Percentiles rank a stretch among this genome's conserved stretches.
phyloP scores from a whole-genome alignment of 164 flowering plant genomes.

The Chloranthus sessilifolius region DNA sequence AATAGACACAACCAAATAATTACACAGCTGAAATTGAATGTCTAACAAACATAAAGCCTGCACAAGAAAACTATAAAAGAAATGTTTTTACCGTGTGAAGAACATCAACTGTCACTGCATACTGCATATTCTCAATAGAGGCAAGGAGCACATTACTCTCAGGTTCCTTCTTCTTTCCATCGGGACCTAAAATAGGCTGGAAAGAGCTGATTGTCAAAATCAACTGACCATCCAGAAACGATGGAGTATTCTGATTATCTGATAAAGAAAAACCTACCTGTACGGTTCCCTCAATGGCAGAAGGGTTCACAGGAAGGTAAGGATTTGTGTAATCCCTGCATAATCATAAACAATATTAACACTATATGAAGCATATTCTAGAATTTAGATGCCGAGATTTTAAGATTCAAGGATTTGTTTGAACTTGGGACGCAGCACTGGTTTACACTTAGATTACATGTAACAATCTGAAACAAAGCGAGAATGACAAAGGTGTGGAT shows the following conservation, averaged over 20 bases:
- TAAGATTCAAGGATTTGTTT: no score
- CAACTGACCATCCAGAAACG: no score
- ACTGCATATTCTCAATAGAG: conserved; percentile 96
- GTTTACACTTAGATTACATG: no score
- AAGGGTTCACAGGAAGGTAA: conserved; percentile 85
- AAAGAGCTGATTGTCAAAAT: no score
- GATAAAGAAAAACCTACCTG: conserved; percentile 44
- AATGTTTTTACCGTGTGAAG: conserved; percentile 61
- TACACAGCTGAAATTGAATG: background rate
- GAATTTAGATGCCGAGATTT: no score
- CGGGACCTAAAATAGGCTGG: conserved; percentile 58
- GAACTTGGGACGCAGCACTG: no score
- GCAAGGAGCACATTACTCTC: conserved; percentile 98
- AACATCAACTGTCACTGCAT: conserved; percentile 87
- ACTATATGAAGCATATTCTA: no score
- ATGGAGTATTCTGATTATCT: background rate
- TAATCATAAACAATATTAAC: background rate
- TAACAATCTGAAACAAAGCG: no score
- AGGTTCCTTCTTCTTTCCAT: conserved; percentile 75
- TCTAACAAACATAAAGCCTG: background rate
- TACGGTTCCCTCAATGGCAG: conserved; percentile 83
- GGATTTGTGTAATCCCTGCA: conserved; percentile 97
- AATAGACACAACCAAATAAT: background rate
- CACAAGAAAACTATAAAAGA: background rate
- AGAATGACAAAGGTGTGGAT: no score